These are phyloP conservation scores for Fusarium nygamai DNA, from an alignment of 2,329 filamentous ascomycete species.

Conservation along the genomic window DNA sequence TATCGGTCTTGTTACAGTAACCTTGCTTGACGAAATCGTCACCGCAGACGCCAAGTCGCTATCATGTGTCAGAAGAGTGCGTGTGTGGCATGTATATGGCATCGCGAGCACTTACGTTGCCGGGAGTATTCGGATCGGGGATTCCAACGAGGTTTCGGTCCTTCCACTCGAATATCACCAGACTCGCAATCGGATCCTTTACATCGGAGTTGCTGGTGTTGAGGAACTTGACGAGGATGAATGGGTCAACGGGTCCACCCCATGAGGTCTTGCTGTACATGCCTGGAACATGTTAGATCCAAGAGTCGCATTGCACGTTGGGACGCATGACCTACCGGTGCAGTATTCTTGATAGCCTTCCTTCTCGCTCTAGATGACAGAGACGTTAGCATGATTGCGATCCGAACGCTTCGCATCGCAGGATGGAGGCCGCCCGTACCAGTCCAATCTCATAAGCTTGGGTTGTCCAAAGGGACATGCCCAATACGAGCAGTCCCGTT, in stretches of 20 bases:
- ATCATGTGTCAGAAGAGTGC: conserved; percentile 16
- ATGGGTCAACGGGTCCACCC: conserved; percentile 89
- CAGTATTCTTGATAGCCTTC: conserved; percentile 85
- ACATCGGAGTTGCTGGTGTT: conserved; percentile 64
- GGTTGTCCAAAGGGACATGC: conserved; percentile 63
- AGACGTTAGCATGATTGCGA: conserved; percentile 35
- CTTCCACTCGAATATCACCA: conserved; percentile 94
- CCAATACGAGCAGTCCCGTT: conserved; percentile 61
- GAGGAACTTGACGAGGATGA: conserved; percentile 85
- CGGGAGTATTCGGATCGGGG: conserved; percentile 62
- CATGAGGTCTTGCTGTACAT: conserved; percentile 94
- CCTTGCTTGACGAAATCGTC: conserved; percentile 72
- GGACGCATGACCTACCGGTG: conserved; percentile 58
- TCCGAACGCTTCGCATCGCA: not conserved
- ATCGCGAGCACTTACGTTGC: conserved; percentile 57
- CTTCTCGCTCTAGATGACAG: conserved; percentile 71
- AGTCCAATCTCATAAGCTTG: conserved; percentile 67
- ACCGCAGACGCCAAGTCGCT: conserved; percentile 74
- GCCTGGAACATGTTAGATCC: conserved; percentile 57
- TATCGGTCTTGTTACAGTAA: conserved; percentile 78
- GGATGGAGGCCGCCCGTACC: conserved; percentile 51
- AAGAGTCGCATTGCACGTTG: not conserved
- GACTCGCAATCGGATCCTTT: conserved; percentile 79
- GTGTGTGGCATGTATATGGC: not conserved
- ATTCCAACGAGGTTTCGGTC: conserved; percentile 84